A percentile compares a stretch with the other conserved stretches of the same genome.
Evolutionary conservation across 345 rosid genomes (phyloP).

Genomic region (Acer negundo): DNA sequence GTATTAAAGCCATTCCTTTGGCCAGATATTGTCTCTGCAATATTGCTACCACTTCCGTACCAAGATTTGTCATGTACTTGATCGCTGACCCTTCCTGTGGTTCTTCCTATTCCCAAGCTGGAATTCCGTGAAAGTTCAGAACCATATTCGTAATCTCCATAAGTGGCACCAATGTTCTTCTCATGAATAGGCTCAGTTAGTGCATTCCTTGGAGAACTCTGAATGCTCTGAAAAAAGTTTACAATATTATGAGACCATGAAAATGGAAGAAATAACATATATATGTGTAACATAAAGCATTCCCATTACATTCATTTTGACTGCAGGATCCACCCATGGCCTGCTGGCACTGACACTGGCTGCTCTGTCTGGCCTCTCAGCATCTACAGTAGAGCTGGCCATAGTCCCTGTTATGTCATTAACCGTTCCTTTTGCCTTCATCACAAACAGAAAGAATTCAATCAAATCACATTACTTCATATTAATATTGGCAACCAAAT

Average conservation of each 20-base stretch:
- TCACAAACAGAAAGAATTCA: constrained; percentile 19
- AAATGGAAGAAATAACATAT: constrained; percentile 8
- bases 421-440: constrained; percentile 48
- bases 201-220: constrained; percentile 54
- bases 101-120: constrained; percentile 57
- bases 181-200: constrained; percentile 53
- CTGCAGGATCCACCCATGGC: constrained; percentile 60
- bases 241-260: constrained; percentile 21
- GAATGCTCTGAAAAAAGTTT: constrained; percentile 43
- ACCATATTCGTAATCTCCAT: constrained; percentile 63
- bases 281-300: constrained; percentile 8
- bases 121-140: constrained; percentile 60
- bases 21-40: constrained; percentile 50
- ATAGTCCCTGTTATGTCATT: constrained; percentile 41
- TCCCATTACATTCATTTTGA: constrained; percentile 58
- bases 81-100: constrained; percentile 50
- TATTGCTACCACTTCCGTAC: constrained; percentile 54
- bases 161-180: constrained; percentile 46
- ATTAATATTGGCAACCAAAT: not conserved
- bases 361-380: constrained; percentile 56
- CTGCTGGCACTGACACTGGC: constrained; percentile 41
- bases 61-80: constrained; percentile 64
- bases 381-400: constrained; percentile 41
- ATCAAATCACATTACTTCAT: constrained; percentile 6
- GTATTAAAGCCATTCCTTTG: constrained; percentile 62